Evolutionary conservation across 2,329 filamentous ascomycete genomes (phyloP), one percentile per base, ranked within the genome.

Genomic region (Myriosclerotinia curreyana): DNA sequence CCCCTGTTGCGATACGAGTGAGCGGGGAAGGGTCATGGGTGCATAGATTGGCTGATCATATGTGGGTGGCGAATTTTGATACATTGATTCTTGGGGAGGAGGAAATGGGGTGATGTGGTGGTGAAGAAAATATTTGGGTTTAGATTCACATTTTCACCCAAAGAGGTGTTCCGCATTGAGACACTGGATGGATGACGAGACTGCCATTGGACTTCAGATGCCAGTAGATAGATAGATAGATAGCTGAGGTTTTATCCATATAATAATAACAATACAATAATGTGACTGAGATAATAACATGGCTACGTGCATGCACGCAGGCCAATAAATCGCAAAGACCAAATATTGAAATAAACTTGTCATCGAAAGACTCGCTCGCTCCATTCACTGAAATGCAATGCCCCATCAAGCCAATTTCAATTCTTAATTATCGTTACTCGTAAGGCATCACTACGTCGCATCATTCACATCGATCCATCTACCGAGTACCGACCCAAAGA

Each of bases 311-410:
- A 52, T 34, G 28, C 14, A 58, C 34, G 28, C 20, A 58, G n/a
- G n/a, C 28, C 42, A 58, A 20, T 15, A 25, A 36, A 48, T 58
- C 20, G 42, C 5, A 58, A 7, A 36, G 14, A 5, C n/a, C 49
- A 31, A 12, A 56, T 22, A 22, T 14, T 17, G 12, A 56, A 56
- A 12, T 9, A 25, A 34, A 34, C 22, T 6, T 14, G 44, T 48
- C 12, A 58, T 17, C 42, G 14, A 14, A 46, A 58, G 12, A 58
- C 54, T 34, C 25, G 25, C 40, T 56, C 28, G 54, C 54, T 46
- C 54, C 36, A 48, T 22, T 36, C 12, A 34, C 42, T 25, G 12
- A 49, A 49, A 36, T 12, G 5, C 22, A 42, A 58, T 31, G 22
- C 31, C 15, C 5, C 42, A 15, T 14, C 28, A 48, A 58, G 25